These are phyloP conservation scores for Solidago caesia DNA, from an alignment of 129 eudicot genomes.

Conservation along the genomic window DNA sequence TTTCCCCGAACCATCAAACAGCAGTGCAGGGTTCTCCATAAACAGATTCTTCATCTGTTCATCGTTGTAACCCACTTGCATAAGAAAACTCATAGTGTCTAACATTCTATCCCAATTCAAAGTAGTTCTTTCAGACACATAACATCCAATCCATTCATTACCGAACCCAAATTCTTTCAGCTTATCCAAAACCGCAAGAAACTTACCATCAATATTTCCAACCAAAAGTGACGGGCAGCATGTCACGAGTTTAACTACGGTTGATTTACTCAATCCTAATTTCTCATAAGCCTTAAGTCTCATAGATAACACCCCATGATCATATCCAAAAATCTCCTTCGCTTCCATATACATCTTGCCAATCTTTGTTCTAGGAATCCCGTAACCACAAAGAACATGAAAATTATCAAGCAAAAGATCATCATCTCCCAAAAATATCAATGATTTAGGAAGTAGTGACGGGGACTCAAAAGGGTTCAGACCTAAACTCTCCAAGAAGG, in stretches of 20 bases:
- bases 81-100: conserved; percentile 50
- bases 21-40: conserved; percentile 40
- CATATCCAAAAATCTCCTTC: conserved; percentile 52
- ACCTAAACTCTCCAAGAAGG: conserved; percentile 81
- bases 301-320: conserved; percentile 40
- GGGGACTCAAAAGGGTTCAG: conserved; percentile 40
- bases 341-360: conserved; percentile 64
- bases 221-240: conserved; percentile 62
- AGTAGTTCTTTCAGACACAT: conserved; percentile 38
- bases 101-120: conserved; percentile 58
- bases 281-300: conserved; percentile 64
- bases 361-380: conserved; percentile 59
- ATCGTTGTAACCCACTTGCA: conserved; percentile 54
- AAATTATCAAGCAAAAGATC: conserved; percentile 55
- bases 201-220: conserved; percentile 41
- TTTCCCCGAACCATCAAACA: conserved; percentile 66
- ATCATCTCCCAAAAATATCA: conserved; percentile 66
- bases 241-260: conserved; percentile 52
- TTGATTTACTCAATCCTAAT: conserved; percentile 50
- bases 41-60: conserved; percentile 43
- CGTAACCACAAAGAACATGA: conserved; percentile 63
- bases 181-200: conserved; percentile 45
- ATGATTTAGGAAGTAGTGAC: conserved; percentile 51
- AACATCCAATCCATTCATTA: conserved; percentile 55
- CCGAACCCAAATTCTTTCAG: conserved; percentile 53